These are phyloP conservation scores for Botrytis elliptica DNA, from an alignment of 2,329 filamentous ascomycete species.

Conservation along the genomic window DNA sequence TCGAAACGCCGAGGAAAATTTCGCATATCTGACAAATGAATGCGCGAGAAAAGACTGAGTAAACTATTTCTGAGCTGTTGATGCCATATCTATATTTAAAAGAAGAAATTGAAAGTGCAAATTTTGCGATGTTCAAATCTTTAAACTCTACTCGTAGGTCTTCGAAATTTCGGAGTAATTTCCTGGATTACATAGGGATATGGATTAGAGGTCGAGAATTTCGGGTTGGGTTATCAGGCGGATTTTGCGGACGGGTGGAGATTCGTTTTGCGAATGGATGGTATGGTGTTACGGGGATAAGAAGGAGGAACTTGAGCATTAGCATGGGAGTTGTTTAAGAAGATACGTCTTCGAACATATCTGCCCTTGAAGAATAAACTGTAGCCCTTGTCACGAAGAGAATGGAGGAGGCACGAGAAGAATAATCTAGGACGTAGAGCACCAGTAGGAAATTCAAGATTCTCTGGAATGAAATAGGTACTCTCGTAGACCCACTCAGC, in stretches of 20 bases:
- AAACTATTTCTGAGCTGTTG: neutral
- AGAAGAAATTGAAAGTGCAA: accelerated
- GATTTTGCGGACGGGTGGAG: neutral
- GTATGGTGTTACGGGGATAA: neutral
- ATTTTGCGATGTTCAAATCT: neutral
- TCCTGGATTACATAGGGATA: neutral
- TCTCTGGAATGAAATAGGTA: neutral
- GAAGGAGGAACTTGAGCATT: too few species aligned
- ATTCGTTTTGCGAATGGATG: neutral
- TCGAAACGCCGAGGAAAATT: neutral
- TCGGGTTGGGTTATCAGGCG: neutral
- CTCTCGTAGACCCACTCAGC: neutral
- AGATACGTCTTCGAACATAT: neutral
- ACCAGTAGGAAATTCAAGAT: neutral
- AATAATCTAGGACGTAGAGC: neutral
- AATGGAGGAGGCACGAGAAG: neutral
- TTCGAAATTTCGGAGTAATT: neutral
- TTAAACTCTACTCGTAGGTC: neutral
- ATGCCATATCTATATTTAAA: neutral
- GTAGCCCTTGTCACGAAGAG: neutral
- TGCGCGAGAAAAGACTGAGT: neutral
- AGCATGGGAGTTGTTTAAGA: neutral
- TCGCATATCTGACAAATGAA: neutral
- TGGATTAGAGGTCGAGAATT: neutral
- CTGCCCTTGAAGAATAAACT: too few species aligned